Percentiles rank a stretch among this genome's conserved stretches.
Evolutionary conservation across 2,329 filamentous ascomycete genomes (phyloP).

Genomic region (Colletotrichum theobromicola): DNA sequence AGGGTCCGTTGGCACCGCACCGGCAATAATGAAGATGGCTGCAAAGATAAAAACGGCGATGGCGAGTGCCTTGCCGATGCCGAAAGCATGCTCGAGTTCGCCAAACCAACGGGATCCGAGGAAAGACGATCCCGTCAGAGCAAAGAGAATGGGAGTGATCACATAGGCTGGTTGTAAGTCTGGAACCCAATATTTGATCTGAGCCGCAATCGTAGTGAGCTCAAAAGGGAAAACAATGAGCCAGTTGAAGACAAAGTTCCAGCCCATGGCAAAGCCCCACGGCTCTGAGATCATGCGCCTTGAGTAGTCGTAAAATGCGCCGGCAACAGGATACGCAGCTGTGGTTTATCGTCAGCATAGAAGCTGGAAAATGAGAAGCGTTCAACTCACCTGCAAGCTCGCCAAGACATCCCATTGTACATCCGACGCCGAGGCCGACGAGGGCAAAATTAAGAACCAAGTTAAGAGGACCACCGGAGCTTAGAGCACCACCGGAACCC

Average conservation of each 20-base stretch:
- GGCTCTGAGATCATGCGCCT: constrained; percentile 39
- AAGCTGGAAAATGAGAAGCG: not conserved
- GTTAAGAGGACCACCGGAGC: constrained; percentile 33
- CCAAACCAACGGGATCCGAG: constrained; percentile 51
- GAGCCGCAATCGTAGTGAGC: constrained; percentile 37
- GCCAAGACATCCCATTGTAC: constrained; percentile 33
- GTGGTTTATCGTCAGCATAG: constrained; percentile 3
- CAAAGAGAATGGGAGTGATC: constrained; percentile 43
- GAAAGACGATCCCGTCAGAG: constrained; percentile 45
- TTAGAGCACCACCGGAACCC: constrained; percentile 34
- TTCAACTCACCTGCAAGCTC: constrained; percentile 29
- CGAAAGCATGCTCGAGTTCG: constrained; percentile 58
- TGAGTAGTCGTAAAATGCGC: constrained; percentile 44
- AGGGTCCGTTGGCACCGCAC: constrained; percentile 49
- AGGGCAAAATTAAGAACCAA: constrained; percentile 36
- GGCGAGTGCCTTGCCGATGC: constrained; percentile 55
- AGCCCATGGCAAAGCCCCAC: constrained; percentile 45
- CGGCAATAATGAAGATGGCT: constrained; percentile 56
- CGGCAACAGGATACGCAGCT: constrained; percentile 36
- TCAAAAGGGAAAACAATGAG: constrained; percentile 42
- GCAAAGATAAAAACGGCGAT: constrained; percentile 62
- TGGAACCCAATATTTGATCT: constrained; percentile 33
- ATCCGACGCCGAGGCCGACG: constrained; percentile 35
- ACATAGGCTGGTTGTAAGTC: constrained; percentile 29
- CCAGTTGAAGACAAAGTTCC: constrained; percentile 43